Percentiles rank a stretch among this genome's conserved stretches.
Conservation (phyloP, 495 filamentous ascomycete genomes). For the Evernia prunastri region DNA sequence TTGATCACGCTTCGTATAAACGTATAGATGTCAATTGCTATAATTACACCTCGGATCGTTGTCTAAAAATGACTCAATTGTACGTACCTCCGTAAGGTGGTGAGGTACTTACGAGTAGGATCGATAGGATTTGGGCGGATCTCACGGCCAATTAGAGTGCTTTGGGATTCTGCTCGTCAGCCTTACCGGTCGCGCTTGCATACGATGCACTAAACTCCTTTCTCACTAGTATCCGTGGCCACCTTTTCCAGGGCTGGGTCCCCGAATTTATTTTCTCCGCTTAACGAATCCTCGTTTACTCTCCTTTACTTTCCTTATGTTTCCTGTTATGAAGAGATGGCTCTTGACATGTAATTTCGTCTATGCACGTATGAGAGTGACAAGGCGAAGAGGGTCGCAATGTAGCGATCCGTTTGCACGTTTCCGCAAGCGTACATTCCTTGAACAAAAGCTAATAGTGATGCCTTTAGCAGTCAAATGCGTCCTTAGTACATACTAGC, state of each 20-base stretch:
- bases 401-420: background rate
- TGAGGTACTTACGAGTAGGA: no score
- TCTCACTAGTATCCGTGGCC: no score
- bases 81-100: no score
- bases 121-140: background rate
- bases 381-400: background rate
- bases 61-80: background rate
- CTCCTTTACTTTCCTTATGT: background rate
- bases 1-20: background rate
- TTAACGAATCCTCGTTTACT: background rate
- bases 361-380: background rate
- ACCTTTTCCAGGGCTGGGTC: no score
- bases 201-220: no score
- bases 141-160: background rate
- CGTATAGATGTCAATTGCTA: background rate
- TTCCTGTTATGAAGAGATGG: background rate
- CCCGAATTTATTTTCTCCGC: no score
- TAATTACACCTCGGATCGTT: background rate
- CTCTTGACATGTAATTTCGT: background rate
- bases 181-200: constrained; percentile 5
- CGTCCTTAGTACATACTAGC: background rate
- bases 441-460: background rate
- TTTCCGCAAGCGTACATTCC: constrained; percentile 10
- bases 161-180: background rate
- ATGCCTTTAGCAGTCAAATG: background rate